These are phyloP conservation scores for Hermanozyma aechmeae DNA, from an alignment of 805 yeast species.

Conservation along the genomic window DNA sequence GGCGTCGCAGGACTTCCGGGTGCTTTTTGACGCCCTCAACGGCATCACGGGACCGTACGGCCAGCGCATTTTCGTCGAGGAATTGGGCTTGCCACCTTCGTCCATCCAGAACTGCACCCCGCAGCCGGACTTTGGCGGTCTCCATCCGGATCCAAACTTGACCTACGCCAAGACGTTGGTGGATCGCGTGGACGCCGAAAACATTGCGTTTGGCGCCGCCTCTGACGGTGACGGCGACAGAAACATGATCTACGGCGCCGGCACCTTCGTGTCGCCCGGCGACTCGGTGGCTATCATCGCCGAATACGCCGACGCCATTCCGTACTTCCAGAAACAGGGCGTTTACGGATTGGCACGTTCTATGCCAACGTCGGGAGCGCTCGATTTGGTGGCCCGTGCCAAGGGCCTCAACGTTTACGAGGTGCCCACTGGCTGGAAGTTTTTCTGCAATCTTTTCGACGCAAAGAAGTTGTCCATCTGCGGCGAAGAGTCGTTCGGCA, in stretches of 20 bases:
- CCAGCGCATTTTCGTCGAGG: conserved; percentile 69
- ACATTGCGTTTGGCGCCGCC: conserved; percentile 93
- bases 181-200: conserved; percentile 68
- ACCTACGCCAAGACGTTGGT: conserved; percentile 89
- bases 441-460: conserved; percentile 92
- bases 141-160: conserved; percentile 96
- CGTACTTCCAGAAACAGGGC: conserved; percentile 83
- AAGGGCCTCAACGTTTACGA: conserved; percentile 75
- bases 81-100: conserved; percentile 64
- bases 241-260: conserved; percentile 95
- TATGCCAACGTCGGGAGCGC: conserved; percentile 95
- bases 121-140: conserved; percentile 88
- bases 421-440: conserved; percentile 99
- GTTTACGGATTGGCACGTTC: conserved; percentile 91
- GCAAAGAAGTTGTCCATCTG: conserved; percentile 89
- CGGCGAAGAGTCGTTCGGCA: conserved; percentile 97
- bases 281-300: conserved; percentile 97
- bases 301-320: conserved; percentile 80
- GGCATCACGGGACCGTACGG: conserved; percentile 99
- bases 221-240: conserved; percentile 99
- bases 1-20: conserved; percentile 47
- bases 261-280: conserved; percentile 94
- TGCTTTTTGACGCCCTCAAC: conserved; percentile 82
- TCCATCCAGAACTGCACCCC: conserved; percentile 76
- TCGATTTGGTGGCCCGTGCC: conserved; percentile 79